Evolutionary conservation across 2,329 filamentous ascomycete genomes (phyloP).

Genomic region (Parastagonospora nodorum): DNA sequence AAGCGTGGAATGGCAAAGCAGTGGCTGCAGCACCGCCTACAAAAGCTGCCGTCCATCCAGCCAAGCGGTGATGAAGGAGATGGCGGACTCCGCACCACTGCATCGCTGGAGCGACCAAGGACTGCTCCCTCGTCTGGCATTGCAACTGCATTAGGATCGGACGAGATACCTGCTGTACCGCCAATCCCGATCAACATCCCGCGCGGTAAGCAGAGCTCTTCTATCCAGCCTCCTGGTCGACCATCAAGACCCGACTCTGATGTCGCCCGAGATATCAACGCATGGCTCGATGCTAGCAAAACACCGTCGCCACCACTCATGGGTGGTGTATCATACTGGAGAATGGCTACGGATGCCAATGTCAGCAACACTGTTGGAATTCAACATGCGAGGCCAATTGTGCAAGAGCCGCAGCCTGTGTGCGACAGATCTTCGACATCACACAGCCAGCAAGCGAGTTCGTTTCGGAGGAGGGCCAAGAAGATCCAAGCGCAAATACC

Average conservation of each 20-base stretch:
- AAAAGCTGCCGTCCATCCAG: conserved; percentile 24
- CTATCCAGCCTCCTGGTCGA: conserved; percentile 22
- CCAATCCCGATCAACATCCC: conserved; percentile 11
- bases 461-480: conserved; percentile 33
- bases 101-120: conserved; percentile 23
- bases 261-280: conserved; percentile 34
- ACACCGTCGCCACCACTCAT: conserved; percentile 37
- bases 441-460: conserved; percentile 25
- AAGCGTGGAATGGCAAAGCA: conserved; percentile 26
- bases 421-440: conserved; percentile 18
- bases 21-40: conserved; percentile 34
- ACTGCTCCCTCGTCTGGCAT: conserved; percentile 29
- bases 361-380: conserved; percentile 12
- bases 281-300: conserved; percentile 39
- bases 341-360: conserved; percentile 16
- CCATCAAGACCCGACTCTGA: conserved; percentile 31
- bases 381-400: conserved; percentile 37
- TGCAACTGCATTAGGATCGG: background rate
- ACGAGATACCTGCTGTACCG: conserved; percentile 4
- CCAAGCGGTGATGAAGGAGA: conserved; percentile 2
- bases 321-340: conserved; percentile 42
- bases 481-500: conserved; percentile 39
- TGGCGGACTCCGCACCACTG: conserved; percentile 5
- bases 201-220: conserved; percentile 9
- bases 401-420: conserved; percentile 5